phyloP scores from a whole-genome alignment of 352 stramenopile species.

The Blastocystis sp. region DNA sequence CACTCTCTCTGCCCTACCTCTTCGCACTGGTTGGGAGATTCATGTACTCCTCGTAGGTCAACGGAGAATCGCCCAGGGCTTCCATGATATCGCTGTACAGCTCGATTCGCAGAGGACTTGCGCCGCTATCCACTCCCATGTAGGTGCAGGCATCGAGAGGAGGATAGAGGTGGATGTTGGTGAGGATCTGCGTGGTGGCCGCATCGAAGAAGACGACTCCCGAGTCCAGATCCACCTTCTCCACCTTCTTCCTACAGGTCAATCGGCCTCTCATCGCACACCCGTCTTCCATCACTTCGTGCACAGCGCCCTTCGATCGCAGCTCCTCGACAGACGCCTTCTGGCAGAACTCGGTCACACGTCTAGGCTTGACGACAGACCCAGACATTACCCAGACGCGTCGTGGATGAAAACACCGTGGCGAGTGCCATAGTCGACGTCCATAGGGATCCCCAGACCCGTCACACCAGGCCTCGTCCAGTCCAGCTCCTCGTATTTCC shows the following conservation, averaged over 20 bases:
- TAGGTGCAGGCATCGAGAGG: constrained; percentile 60
- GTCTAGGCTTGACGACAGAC: neutral
- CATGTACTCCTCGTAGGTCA: constrained; percentile 58
- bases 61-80: constrained; percentile 24
- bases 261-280: neutral
- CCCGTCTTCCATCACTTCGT: neutral
- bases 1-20: neutral
- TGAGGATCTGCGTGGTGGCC: constrained; percentile 44
- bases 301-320: constrained; percentile 40
- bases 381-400: neutral
- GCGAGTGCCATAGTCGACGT: constrained; percentile 45
- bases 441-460: constrained; percentile 55
- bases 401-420: constrained; percentile 59
- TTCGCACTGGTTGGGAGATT: constrained; percentile 46
- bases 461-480: constrained; percentile 58
- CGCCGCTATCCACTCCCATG: constrained; percentile 58
- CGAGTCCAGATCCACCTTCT: constrained; percentile 58
- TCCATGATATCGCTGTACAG: constrained; percentile 62
- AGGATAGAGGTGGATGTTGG: constrained; percentile 42
- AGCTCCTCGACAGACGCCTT: constrained; percentile 58
- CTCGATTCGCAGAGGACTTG: constrained; percentile 59
- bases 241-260: neutral
- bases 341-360: constrained; percentile 61
- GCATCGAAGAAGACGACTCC: constrained; percentile 60
- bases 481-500: neutral